Base-by-base conservation (phyloP, 1,284 basidiomycete genomes). In the Irpex sp. region DNA sequence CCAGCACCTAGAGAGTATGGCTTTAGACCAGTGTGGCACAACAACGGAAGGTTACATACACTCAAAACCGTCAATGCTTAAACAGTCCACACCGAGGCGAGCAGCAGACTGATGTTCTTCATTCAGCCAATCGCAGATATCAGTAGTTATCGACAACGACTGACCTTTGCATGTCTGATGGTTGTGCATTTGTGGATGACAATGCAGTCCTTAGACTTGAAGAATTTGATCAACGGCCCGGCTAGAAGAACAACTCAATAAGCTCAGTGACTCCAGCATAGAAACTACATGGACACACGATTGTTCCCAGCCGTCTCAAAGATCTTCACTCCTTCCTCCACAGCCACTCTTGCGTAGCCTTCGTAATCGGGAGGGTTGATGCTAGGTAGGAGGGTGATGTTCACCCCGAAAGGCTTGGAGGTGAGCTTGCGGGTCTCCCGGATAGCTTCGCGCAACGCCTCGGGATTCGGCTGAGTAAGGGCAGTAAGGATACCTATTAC, bases 281-380 rank as follows among this genome's bases (percentile, higher is more conserved):
- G 12, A 12, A 14, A 28, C 18, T 19, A 28, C 33, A 10, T 52
- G 37, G 47, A 73, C 84, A 65, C 68, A 93, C 91, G 91, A 72
- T 89, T 94, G 73, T 91, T 94, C 9, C 95, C 95, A 1, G 95
- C 95, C 0, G 95, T 98, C 78, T 98, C 96, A 71, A 96, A 94
- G 57, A 97, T 88, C 67, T 77, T 80, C 10, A 96, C 82, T n/a
- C 92, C 92, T 71, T 96, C 95, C 61, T 93, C 92, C 58, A 97
- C 83, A 4, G 94, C 90, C 1, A 83, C 94, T 10, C 84, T 80
- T 1, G 90, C 90, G 67, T 89, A 95, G 5, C 88, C 93, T 59
- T 83, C 83, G 67, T 98, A 98, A 71, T 96, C 93, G 1, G 96
- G 95, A 0, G 95, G 94, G 61, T 86, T 91, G 70, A 98, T 97